Percentiles rank a stretch among this genome's conserved stretches.
Evolutionary conservation across 179 eudicot genomes (phyloP).

Genomic region (Nepenthes alata): DNA sequence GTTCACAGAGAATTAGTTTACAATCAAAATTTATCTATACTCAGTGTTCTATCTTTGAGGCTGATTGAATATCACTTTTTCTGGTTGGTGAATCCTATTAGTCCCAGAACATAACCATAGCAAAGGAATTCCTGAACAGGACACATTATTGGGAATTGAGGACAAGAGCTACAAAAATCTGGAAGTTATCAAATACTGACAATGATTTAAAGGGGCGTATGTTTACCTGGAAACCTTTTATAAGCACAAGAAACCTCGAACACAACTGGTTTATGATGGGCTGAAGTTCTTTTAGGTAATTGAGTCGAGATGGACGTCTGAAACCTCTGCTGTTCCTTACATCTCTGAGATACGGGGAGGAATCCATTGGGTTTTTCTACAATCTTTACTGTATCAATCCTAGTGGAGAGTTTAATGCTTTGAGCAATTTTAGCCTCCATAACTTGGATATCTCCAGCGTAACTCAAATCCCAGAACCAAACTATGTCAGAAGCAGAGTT

Average conservation of each 20-base stretch:
- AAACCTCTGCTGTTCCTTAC: constrained; percentile 19
- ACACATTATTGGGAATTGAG: background rate
- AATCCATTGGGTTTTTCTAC: constrained; percentile 25
- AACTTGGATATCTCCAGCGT: background rate
- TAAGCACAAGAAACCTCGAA: constrained; percentile 38
- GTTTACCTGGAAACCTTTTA: constrained; percentile 41
- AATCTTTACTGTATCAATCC: constrained; percentile 30
- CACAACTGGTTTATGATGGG: constrained; percentile 11
- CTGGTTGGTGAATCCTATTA: background rate
- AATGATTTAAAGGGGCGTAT: constrained; percentile 1
- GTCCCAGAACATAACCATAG: background rate
- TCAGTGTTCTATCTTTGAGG: too few relatives aligned
- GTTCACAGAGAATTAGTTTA: too few relatives aligned
- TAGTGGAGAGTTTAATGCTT: constrained; percentile 31
- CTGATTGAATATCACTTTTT: background rate
- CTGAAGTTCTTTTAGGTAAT: constrained; percentile 18
- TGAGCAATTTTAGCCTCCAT: constrained; percentile 52
- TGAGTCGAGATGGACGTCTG: constrained; percentile 19
- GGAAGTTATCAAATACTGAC: background rate
- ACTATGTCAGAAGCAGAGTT: too few relatives aligned
- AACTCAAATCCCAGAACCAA: too few relatives aligned
- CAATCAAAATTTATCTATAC: too few relatives aligned
- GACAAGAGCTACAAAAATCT: background rate
- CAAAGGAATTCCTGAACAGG: background rate
- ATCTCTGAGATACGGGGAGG: constrained; percentile 23